phyloP scores from a whole-genome alignment of 371 early-diverging fungal genomes.

The Cokeromyces recurvatus region DNA sequence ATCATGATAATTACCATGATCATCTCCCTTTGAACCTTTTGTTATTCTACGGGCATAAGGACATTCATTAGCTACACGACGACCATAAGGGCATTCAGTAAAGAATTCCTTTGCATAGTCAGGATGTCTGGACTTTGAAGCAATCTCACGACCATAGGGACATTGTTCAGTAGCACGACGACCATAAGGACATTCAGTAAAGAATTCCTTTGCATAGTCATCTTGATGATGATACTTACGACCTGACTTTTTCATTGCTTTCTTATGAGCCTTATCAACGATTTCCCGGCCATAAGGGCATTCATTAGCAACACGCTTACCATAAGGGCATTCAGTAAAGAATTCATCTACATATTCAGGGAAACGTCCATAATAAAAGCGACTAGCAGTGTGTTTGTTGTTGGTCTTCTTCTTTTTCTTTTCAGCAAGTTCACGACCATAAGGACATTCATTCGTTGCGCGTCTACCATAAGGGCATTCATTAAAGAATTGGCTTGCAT shows the following conservation, averaged over 20 bases:
- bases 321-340: constrained; percentile 11
- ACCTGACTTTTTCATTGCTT: not conserved
- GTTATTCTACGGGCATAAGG: not conserved
- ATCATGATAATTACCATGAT: not conserved
- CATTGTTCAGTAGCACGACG: constrained; percentile 5
- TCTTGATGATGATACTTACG: not conserved
- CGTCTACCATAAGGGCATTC: constrained; percentile 13
- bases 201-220: not conserved
- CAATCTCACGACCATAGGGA: constrained; percentile 6
- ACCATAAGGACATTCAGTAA: constrained; percentile 14
- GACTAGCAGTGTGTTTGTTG: too few species aligned
- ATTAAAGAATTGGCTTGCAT: constrained; percentile 5
- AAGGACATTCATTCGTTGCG: constrained; percentile 5
- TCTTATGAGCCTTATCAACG: constrained; percentile 1
- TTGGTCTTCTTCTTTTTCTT: too few species aligned
- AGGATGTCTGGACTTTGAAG: not conserved
- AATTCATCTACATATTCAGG: not conserved
- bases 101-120: not conserved
- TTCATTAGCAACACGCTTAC: not conserved
- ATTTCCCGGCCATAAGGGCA: constrained; percentile 5
- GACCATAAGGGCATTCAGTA: constrained; percentile 3
- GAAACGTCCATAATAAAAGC: too few species aligned
- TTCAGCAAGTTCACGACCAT: not conserved
- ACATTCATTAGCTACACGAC: not conserved
- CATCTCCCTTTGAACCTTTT: not conserved